Conservation (phyloP, 306 rosid species). For the Cajanus cajan region DNA sequence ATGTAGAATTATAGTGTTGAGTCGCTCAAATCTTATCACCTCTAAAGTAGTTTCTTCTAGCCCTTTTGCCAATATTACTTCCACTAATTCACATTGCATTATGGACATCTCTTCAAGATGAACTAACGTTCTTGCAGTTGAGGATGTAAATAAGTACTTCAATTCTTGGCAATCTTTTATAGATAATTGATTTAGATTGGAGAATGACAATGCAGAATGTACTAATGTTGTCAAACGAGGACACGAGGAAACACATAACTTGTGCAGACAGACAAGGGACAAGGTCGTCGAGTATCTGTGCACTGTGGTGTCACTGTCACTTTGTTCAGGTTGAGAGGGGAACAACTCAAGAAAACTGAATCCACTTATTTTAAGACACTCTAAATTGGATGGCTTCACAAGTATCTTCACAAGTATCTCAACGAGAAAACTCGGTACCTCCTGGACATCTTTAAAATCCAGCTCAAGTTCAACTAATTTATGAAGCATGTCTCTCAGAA, state of each 20-base stretch:
- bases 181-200: not conserved
- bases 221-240: not conserved
- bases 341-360: not conserved
- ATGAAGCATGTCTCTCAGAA: no score
- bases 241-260: rapidly evolving
- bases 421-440: not conserved
- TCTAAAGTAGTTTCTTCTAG: no score
- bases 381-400: not conserved
- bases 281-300: not conserved
- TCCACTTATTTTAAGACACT: rapidly evolving
- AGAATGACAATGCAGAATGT: not conserved
- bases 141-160: not conserved
- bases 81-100: no score
- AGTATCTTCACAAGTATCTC: not conserved
- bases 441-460: not conserved
- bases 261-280: not conserved
- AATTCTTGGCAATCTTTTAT: not conserved
- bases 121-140: not conserved
- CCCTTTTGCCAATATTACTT: no score
- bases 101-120: not conserved
- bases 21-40: no score
- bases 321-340: not conserved
- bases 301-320: rapidly evolving
- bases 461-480: no score
- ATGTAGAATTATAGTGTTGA: no score